phyloP scores from a whole-genome alignment of 176 grass and related monocot species.

The Rhynchospora tenuis region DNA sequence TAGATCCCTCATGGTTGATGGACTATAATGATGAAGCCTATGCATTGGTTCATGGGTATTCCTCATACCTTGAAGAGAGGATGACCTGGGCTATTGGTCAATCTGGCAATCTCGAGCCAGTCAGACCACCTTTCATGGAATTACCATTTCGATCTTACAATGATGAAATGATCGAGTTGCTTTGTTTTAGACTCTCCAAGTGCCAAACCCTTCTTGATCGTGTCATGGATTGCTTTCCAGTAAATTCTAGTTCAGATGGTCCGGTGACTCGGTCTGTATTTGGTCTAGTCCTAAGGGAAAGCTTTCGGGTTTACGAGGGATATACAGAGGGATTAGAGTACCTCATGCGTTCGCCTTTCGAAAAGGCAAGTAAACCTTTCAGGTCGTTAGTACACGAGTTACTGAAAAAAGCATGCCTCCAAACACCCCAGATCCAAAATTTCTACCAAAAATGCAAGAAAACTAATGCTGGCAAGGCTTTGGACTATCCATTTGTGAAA shows the following conservation, averaged over 20 bases:
- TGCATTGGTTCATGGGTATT: constrained; percentile 68
- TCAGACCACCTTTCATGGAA: constrained; percentile 9
- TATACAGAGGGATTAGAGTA: constrained; percentile 50
- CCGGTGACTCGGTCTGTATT: constrained; percentile 44
- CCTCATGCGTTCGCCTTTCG: constrained; percentile 18
- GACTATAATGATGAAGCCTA: constrained; percentile 26
- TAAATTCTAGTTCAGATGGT: constrained; percentile 42
- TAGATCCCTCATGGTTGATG: constrained; percentile 22
- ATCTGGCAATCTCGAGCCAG: constrained; percentile 70
- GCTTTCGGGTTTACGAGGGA: constrained; percentile 72
- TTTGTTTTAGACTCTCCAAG: constrained; percentile 50
- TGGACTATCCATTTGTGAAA: constrained; percentile 80
- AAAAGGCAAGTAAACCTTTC: constrained; percentile 25
- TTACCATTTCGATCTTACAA: constrained; percentile 20
- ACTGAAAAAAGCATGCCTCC: constrained; percentile 56
- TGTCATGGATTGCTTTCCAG: constrained; percentile 55
- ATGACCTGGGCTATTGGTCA: constrained; percentile 78
- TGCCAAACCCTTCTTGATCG: constrained; percentile 76
- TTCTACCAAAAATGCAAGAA: constrained; percentile 86
- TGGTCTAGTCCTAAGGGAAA: constrained; percentile 79
- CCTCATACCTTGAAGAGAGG: constrained; percentile 74
- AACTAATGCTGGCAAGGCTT: constrained; percentile 36
- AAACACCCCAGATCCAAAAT: constrained; percentile 60
- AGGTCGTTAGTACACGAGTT: constrained; percentile 39
- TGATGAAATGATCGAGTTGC: constrained; percentile 16